phyloP scores from a whole-genome alignment of 2,329 filamentous ascomycete genomes.

The Xylariales sp. region DNA sequence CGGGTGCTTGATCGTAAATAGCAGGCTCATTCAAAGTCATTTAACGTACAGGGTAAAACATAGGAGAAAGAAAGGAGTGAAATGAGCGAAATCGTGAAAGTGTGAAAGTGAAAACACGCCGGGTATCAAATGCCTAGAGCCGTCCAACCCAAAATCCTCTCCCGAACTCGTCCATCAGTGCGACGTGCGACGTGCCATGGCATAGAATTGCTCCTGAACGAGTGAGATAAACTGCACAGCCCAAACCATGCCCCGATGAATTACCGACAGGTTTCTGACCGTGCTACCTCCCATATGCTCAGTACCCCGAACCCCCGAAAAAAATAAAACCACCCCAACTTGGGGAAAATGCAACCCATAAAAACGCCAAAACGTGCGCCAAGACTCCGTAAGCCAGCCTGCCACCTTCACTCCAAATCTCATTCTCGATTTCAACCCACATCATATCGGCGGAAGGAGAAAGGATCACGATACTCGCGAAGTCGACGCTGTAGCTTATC shows the following conservation, averaged over 20 bases:
- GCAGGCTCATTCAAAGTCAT: conserved; percentile 17
- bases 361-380: conserved; percentile 19
- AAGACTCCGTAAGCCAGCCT: conserved; percentile 7
- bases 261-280: background rate
- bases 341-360: conserved; percentile 24
- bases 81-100: background rate
- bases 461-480: conserved; percentile 22
- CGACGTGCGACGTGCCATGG: conserved; percentile 15
- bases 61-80: background rate
- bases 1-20: conserved; percentile 16
- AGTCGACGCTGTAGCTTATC: conserved; percentile 37
- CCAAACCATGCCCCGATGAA: conserved; percentile 7
- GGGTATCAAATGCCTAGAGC: conserved; percentile 24
- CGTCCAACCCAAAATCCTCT: conserved; percentile 12
- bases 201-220: conserved; percentile 14
- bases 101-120: conserved; percentile 6
- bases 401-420: background rate
- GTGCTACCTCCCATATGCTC: background rate
- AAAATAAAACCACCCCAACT: background rate
- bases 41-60: conserved; percentile 5
- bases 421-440: conserved; percentile 22
- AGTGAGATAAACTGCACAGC: conserved; percentile 5
- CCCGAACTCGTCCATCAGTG: background rate
- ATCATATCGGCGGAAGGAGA: conserved; percentile 33
- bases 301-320: background rate